Evolutionary conservation across 2,329 filamentous ascomycete species (phyloP), one percentile per base, ranked within the genome.

Genomic region (Didymella lethalis): DNA sequence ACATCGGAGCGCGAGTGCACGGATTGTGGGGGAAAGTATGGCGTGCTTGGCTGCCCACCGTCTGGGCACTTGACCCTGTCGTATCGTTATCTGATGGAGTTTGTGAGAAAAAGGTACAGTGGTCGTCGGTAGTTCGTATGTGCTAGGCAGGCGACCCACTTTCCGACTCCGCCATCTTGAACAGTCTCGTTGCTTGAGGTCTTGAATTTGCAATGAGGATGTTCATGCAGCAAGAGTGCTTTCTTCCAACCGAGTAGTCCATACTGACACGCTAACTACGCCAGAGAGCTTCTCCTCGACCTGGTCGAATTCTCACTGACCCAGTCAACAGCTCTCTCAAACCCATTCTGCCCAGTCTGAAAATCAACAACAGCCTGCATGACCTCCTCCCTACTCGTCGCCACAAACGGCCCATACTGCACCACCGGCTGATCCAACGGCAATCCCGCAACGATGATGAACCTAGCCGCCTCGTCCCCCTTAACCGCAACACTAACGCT

Each of bases 321-420:
- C 38, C 38, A 41, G 20, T 41, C 11, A 3, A 41, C 38, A 14
- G 38, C 38, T 41, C 38, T 41, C 38, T 41, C 38, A 25, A 41
- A 41, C 2, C 38, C 20, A 14, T 41, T 41, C 38, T 34, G 32
- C 32, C 32, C 54, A 0, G 62, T 64, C 53, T 66, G 67, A 41
- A 66, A 73, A 54, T 73, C 70, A 54, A 56, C 60, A 63, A 73
- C 66, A 32, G 70, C 69, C 57, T 73, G 65, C 55, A 67, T 62
- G 18, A 73, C 68, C 61, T 73, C 68, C 25, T 73, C 68, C 7
- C 65, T 51, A 25, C 58, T 67, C 7, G 59, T 71, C 25, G 70
- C 59, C 0, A 75, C 72, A 52, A 75, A 75, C 7, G 72, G 72
- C n/a, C 72, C 72, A 41, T 75, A 74, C 63, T 75, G 72, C 29